A percentile compares a stretch with the other conserved stretches of the same genome.
These are phyloP conservation scores for Talaromyces sp. DNA, from an alignment of 2,329 filamentous ascomycete genomes.

Conservation along the genomic window DNA sequence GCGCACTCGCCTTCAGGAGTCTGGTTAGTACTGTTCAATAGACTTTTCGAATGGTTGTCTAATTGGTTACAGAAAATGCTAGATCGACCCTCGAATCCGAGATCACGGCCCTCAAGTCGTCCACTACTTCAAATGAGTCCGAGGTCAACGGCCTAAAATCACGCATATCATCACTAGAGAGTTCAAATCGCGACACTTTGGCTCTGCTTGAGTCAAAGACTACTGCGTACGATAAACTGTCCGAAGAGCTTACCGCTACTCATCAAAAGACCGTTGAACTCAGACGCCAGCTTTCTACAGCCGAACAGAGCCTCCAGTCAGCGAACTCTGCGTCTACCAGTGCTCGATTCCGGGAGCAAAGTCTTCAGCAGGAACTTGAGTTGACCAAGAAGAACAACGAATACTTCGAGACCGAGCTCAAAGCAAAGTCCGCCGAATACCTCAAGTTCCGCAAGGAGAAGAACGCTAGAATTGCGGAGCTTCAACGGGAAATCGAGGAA, in stretches of 20 bases:
- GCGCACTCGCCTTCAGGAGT: slow-evolving; percentile 74
- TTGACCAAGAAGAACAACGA: slow-evolving; percentile 86
- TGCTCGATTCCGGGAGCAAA: slow-evolving; percentile 87
- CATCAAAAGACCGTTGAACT: slow-evolving; percentile 85
- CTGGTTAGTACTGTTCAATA: slow-evolving; percentile 58
- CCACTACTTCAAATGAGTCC: slow-evolving; percentile 64
- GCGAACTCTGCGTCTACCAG: slow-evolving; percentile 76
- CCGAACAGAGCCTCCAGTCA: slow-evolving; percentile 81
- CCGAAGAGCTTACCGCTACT: slow-evolving; percentile 81
- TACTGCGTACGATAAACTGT: slow-evolving; percentile 77
- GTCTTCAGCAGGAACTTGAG: slow-evolving; percentile 84
- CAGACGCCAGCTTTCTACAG: slow-evolving; percentile 73
- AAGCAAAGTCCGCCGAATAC: slow-evolving; percentile 82
- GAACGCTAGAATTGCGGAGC: slow-evolving; percentile 79
- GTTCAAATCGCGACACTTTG: slow-evolving; percentile 86
- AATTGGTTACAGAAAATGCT: slow-evolving; percentile 62
- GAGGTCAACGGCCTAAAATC: slow-evolving; percentile 73
- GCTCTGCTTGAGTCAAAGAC: slow-evolving; percentile 88
- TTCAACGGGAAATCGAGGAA: slow-evolving; percentile 87
- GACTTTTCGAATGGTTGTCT: not conserved
- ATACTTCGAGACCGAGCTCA: slow-evolving; percentile 88
- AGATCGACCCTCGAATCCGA: slow-evolving; percentile 77
- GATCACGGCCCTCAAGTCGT: slow-evolving; percentile 73
- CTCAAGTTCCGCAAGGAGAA: slow-evolving; percentile 94
- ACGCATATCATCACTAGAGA: slow-evolving; percentile 82